Evolutionary conservation across 2,329 filamentous ascomycete genomes (phyloP), one percentile per base, ranked within the genome.

Genomic region (Pestalotiopsis sp.): DNA sequence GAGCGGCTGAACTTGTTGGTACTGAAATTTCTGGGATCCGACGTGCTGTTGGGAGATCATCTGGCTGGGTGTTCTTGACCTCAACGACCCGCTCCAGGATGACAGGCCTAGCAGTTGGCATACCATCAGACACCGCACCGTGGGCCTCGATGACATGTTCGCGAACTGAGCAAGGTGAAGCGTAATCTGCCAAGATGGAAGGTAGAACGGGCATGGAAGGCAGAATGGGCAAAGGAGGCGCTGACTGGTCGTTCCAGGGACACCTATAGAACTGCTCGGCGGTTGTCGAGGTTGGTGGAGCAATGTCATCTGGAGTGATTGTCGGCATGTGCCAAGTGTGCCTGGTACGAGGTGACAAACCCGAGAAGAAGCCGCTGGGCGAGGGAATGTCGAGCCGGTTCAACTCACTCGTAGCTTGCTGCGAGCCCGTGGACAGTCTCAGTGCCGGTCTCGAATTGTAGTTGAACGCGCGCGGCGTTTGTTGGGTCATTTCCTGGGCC

Each of bases 231-330:
- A 82, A 72, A 3, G 79, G 78, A 31, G 80, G 79, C 49, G 77
- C 75, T 7, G 81, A 71, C 64, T 83, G 78, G 25, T 81, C 81
- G 72, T 85, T 86, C 91, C 94, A 98, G 3, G 95, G 94, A 36
- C 92, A 87, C 71, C 92, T 91, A 82, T 98, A 98, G 76, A 98
- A 98, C 71, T 92, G 90, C 78, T 97, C 93, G 11, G 95, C 95
- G n/a, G 92, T 94, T 38, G 94, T 93, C 1, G 95, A 97, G 0
- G 93, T 95, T 1, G 94, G 94, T 0, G 90, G 89, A 3, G 82
- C 81, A 71, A 85, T 77, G 20, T 86, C 86, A 7, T 88, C 85
- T 13, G 87, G 85, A 23, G 86, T 84, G 73, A 80, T 82, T 36
- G 82, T 82, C 12, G 86, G 84, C 69, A 91, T 82, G 75, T 93